Evolutionary conservation across 2,329 filamentous ascomycete species (phyloP).

Genomic region (Ceratocystis papillata): DNA sequence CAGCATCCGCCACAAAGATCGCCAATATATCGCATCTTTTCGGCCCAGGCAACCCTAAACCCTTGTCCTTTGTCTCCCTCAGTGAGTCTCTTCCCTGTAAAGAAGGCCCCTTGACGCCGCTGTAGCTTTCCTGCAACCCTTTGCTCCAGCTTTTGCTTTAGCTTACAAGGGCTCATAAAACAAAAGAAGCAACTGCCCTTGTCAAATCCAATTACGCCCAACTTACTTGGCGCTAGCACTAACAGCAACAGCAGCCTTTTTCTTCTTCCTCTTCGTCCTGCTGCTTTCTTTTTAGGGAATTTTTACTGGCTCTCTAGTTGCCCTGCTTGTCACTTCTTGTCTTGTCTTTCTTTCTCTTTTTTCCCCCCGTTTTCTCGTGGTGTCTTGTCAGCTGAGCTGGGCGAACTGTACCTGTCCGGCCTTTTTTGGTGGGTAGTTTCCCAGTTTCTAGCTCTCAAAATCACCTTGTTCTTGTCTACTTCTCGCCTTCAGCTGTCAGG

Average conservation of each 20-base stretch:
- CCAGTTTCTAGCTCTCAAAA: slow-evolving; percentile 7
- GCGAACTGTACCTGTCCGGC: background rate
- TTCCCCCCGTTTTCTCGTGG: background rate
- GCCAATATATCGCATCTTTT: background rate
- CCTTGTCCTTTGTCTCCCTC: background rate
- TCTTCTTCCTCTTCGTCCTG: background rate
- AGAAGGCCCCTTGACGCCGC: slow-evolving; percentile 1
- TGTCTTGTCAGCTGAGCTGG: slow-evolving; percentile 5
- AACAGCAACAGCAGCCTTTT: background rate
- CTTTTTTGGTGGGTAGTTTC: slow-evolving; percentile 13
- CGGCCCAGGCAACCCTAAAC: background rate
- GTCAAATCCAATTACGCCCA: background rate
- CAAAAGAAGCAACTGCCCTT: background rate
- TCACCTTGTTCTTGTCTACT: background rate
- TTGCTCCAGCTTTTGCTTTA: background rate
- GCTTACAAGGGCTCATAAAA: background rate
- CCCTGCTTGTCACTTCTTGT: background rate
- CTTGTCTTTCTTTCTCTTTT: background rate
- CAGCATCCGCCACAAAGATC: background rate
- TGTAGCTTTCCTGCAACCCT: background rate
- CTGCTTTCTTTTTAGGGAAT: no score
- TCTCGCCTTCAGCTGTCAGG: background rate
- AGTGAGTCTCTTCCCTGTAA: background rate
- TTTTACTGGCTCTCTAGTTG: no score
- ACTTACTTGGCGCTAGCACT: background rate